phyloP scores from a whole-genome alignment of 148 eudicot species.

The Fagopyrum esculentum region DNA sequence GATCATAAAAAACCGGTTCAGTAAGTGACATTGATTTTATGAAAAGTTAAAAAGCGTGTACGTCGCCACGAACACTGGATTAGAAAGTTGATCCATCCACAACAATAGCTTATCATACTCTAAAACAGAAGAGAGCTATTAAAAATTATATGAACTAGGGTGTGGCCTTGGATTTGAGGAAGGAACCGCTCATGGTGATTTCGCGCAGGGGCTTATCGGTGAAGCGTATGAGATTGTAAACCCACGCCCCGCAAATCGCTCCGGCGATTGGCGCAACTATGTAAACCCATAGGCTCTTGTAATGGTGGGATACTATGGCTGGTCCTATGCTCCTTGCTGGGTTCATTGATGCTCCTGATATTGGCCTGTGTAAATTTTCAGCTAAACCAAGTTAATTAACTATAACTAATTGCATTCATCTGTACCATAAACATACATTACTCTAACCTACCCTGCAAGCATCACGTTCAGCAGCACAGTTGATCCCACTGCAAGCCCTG shows the following conservation, averaged over 20 bases:
- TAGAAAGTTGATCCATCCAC: no score
- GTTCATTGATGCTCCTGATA: conserved; percentile 55
- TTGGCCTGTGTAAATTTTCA: neutral
- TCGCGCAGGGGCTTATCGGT: conserved; percentile 35
- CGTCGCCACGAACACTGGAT: no score
- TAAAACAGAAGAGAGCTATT: no score
- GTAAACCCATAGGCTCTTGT: conserved; percentile 39
- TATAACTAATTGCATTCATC: neutral
- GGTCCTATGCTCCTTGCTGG: conserved; percentile 54
- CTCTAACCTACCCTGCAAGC: conserved; percentile 45
- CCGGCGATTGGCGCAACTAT: conserved; percentile 34
- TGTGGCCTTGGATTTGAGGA: conserved; percentile 27
- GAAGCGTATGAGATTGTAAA: conserved; percentile 35
- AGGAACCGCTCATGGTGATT: conserved; percentile 36
- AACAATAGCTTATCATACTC: no score
- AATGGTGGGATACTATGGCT: conserved; percentile 35
- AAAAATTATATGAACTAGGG: no score
- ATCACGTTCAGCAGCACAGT: conserved; percentile 45
- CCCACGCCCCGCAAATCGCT: conserved; percentile 43
- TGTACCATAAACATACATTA: neutral
- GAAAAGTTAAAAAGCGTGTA: no score
- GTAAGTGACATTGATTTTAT: no score
- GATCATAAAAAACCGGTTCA: no score
- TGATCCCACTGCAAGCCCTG: conserved; percentile 59
- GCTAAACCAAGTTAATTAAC: neutral